Evolutionary conservation across 169 alveolate genomes (phyloP).

Genomic region (Plasmodium gaboni): DNA sequence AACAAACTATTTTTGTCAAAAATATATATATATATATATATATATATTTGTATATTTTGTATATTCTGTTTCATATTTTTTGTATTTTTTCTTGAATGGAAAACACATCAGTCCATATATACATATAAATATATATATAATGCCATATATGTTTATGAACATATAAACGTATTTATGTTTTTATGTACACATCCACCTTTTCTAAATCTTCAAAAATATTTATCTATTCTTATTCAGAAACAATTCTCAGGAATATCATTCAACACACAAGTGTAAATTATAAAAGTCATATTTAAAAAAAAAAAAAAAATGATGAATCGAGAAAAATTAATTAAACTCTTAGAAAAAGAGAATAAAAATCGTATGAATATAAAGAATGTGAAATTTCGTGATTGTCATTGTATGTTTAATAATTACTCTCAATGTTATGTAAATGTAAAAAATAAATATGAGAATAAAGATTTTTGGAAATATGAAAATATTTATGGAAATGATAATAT

Average conservation of each 20-base stretch:
- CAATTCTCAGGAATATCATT: too few relatives aligned
- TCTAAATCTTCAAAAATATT: too few relatives aligned
- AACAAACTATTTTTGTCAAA: background rate
- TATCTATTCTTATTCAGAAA: too few relatives aligned
- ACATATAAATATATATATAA: background rate
- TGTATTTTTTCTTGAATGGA: background rate
- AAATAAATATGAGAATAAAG: slow-evolving; percentile 19
- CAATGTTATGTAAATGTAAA: slow-evolving; percentile 56
- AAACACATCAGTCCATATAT: background rate
- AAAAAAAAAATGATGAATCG: slow-evolving; percentile 25
- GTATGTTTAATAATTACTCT: slow-evolving; percentile 60
- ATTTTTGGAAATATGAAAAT: slow-evolving; percentile 51
- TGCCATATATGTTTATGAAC: background rate
- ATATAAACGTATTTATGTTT: background rate
- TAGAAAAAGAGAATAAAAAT: slow-evolving; percentile 61
- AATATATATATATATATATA: background rate
- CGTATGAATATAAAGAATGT: slow-evolving; percentile 35
- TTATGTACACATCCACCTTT: background rate
- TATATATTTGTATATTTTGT: too few relatives aligned
- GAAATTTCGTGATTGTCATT: slow-evolving; percentile 56
- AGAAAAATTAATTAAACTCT: slow-evolving; percentile 14
- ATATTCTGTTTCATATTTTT: too few relatives aligned
- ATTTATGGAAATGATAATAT: slow-evolving; percentile 72
- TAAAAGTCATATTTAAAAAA: too few relatives aligned
- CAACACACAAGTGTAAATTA: too few relatives aligned